phyloP scores from a whole-genome alignment of 495 filamentous ascomycete species.

The Hypoxylon perforatum region DNA sequence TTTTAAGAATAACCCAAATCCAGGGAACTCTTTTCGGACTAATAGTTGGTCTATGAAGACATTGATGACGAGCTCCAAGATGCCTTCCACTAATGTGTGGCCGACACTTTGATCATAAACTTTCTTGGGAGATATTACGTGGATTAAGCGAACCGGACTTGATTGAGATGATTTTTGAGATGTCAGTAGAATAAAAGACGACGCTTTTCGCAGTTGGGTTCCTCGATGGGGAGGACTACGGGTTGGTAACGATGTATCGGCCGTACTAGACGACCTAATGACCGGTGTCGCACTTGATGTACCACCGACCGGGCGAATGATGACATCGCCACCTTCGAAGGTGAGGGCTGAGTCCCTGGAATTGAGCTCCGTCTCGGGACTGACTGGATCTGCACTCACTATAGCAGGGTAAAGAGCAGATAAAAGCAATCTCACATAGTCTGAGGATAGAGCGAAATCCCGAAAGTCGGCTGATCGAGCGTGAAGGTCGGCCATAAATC shows the following conservation, averaged over 20 bases:
- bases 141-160: slow-evolving; percentile 70
- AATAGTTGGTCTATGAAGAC: slow-evolving; percentile 88
- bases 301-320: slow-evolving; percentile 77
- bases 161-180: slow-evolving; percentile 70
- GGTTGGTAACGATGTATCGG: slow-evolving; percentile 52
- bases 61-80: slow-evolving; percentile 77
- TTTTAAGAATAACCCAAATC: slow-evolving; percentile 88
- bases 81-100: slow-evolving; percentile 76
- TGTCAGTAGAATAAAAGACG: slow-evolving; percentile 89
- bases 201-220: slow-evolving; percentile 74
- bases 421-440: slow-evolving; percentile 81
- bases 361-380: slow-evolving; percentile 83
- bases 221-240: slow-evolving; percentile 56
- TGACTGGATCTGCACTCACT: slow-evolving; percentile 83
- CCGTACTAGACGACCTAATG: slow-evolving; percentile 72
- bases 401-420: slow-evolving; percentile 84
- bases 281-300: slow-evolving; percentile 67
- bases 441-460: slow-evolving; percentile 80
- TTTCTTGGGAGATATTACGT: slow-evolving; percentile 68
- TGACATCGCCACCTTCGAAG: slow-evolving; percentile 86
- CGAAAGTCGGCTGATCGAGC: slow-evolving; percentile 76
- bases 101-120: slow-evolving; percentile 63
- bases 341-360: slow-evolving; percentile 80
- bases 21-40: slow-evolving; percentile 86
- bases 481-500: slow-evolving; percentile 83